Evolutionary conservation across 139 green algal species (phyloP).

Genomic region (Haematococcus sp.): DNA sequence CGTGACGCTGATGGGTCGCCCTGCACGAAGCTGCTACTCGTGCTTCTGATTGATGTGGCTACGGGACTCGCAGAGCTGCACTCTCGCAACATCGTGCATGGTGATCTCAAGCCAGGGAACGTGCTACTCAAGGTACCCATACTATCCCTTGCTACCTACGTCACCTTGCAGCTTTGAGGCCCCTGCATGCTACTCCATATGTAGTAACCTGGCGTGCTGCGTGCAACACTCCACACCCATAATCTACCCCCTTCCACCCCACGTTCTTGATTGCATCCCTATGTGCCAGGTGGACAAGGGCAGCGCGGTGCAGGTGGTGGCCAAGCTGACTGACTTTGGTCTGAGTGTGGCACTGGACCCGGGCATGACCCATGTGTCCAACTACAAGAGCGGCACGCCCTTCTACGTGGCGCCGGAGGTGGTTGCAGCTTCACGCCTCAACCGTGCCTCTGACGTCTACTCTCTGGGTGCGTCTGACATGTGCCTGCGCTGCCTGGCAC

Average conservation of each 20-base stretch:
- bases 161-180: no score
- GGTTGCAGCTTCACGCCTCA: not conserved
- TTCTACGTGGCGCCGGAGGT: constrained; percentile 17
- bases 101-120: constrained; percentile 20
- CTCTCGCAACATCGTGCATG: constrained; percentile 17
- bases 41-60: constrained; percentile 9
- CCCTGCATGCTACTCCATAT: no score
- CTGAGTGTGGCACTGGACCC: constrained; percentile 11
- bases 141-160: no score
- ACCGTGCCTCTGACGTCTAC: no score
- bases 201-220: no score
- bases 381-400: constrained; percentile 10
- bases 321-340: constrained; percentile 24
- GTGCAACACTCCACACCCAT: no score
- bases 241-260: no score
- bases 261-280: no score
- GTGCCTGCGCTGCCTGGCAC: no score
- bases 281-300: not conserved
- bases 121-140: constrained; percentile 19
- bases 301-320: not conserved
- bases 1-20: not conserved
- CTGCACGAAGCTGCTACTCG: not conserved
- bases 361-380: constrained; percentile 12
- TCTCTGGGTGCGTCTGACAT: no score
- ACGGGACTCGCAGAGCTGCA: constrained; percentile 15